Percentiles rank a stretch among this genome's conserved stretches.
Conservation (phyloP, 139 green algal species). For the Marvania coccoides region DNA sequence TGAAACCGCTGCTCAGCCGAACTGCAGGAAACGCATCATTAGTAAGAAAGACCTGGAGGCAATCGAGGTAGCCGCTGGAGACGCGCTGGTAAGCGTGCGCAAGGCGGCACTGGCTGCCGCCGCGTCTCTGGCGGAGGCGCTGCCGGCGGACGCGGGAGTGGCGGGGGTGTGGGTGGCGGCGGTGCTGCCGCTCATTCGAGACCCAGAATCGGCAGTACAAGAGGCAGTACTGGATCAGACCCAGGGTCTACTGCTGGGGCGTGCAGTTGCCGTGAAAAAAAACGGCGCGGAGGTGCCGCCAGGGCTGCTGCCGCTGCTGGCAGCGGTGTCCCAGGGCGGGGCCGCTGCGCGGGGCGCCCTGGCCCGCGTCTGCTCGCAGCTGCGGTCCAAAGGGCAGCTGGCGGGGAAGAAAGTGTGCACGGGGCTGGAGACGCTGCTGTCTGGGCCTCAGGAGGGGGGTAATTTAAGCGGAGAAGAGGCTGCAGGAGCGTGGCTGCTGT, state of each 20-base stretch:
- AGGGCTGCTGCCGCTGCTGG: constrained; percentile 43
- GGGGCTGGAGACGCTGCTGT: constrained; percentile 13
- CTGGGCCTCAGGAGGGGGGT: not conserved
- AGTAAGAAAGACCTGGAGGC: constrained; percentile 44
- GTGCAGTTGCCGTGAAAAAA: constrained; percentile 8
- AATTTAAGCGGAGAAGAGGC: constrained; percentile 20
- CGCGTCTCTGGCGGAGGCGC: constrained; percentile 31
- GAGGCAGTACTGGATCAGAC: constrained; percentile 43
- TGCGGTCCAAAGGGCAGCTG: constrained; percentile 13
- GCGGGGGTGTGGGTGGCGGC: constrained; percentile 49
- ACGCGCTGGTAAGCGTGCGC: constrained; percentile 64
- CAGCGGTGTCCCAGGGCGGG: constrained; percentile 28
- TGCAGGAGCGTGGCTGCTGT: constrained; percentile 54
- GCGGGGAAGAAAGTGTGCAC: constrained; percentile 1
- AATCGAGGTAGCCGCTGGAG: constrained; percentile 47
- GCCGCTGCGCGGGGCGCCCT: constrained; percentile 31
- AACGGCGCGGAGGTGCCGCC: not conserved
- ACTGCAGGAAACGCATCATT: no score
- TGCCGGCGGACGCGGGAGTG: constrained; percentile 32
- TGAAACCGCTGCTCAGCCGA: constrained; percentile 2
- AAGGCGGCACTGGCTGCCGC: constrained; percentile 40
- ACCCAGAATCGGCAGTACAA: constrained; percentile 14
- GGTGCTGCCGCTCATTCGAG: constrained; percentile 46
- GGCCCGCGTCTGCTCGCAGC: constrained; percentile 5
- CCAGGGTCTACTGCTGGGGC: constrained; percentile 33